These are phyloP conservation scores for Botrytis squamosa DNA, from an alignment of 2,329 filamentous ascomycete genomes.

Conservation along the genomic window DNA sequence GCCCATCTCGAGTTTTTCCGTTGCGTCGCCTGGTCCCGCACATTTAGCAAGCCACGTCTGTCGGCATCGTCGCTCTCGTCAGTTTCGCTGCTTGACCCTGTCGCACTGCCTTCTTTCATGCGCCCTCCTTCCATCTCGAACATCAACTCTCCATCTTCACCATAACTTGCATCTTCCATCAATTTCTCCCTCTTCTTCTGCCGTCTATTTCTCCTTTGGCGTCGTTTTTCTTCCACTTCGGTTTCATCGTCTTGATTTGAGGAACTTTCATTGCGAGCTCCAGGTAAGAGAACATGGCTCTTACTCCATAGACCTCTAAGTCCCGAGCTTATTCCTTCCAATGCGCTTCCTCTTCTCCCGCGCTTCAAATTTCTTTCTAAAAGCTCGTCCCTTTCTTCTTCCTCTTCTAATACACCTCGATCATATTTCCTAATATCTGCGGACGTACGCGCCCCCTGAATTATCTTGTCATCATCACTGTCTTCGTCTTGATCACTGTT, in stretches of 20 bases:
- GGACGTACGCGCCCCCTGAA: constrained; percentile 64
- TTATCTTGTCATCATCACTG: constrained; percentile 71
- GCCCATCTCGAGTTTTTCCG: constrained; percentile 54
- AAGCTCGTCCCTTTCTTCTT: constrained; percentile 67
- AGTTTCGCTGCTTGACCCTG: constrained; percentile 60
- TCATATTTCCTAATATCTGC: constrained; percentile 69
- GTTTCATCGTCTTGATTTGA: not conserved
- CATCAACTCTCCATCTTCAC: constrained; percentile 75
- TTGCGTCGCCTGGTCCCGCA: constrained; percentile 48
- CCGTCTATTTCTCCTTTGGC: constrained; percentile 49
- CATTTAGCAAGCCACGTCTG: constrained; percentile 48
- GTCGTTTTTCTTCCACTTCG: constrained; percentile 41
- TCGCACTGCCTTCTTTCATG: constrained; percentile 64
- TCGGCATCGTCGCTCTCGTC: constrained; percentile 59
- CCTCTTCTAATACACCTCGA: constrained; percentile 68
- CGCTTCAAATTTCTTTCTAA: constrained; percentile 51
- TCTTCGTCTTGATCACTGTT: constrained; percentile 73
- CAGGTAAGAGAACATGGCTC: constrained; percentile 36
- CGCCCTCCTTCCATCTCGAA: constrained; percentile 83
- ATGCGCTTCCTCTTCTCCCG: constrained; percentile 27
- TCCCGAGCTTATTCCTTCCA: constrained; percentile 40
- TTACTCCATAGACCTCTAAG: constrained; percentile 43
- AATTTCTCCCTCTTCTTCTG: constrained; percentile 52
- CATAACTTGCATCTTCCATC: constrained; percentile 54
- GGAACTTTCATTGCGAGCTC: constrained; percentile 31